A percentile compares a stretch with the other conserved stretches of the same genome.
phyloP scores from a whole-genome alignment of 2,329 filamentous ascomycete species.

The Pseudogymnoascus verrucosus region DNA sequence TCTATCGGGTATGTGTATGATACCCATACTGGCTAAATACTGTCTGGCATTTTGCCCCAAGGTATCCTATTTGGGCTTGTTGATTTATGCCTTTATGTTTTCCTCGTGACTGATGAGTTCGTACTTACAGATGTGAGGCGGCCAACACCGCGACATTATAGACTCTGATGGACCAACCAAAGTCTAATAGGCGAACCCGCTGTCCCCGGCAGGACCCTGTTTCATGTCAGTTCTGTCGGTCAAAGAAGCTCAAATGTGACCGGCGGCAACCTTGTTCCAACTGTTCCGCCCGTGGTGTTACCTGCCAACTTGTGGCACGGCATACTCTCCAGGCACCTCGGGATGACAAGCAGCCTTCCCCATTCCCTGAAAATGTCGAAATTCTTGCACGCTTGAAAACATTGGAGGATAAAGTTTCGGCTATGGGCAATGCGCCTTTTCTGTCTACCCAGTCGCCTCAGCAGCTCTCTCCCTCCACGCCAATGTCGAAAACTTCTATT shows the following conservation, averaged over 20 bases:
- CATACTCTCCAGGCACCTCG: neutral
- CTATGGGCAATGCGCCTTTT: neutral
- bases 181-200: neutral
- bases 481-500: neutral
- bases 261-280: conserved; percentile 21
- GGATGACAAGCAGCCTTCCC: neutral
- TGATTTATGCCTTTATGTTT: neutral
- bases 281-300: conserved; percentile 17
- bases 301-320: neutral
- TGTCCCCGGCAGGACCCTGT: conserved; percentile 21
- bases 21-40: neutral
- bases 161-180: neutral
- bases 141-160: neutral
- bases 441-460: neutral
- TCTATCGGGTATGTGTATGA: neutral
- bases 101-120: neutral
- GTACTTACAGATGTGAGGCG: neutral
- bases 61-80: neutral
- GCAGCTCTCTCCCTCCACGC: neutral
- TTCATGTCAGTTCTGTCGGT: conserved; percentile 21
- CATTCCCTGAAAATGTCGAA: neutral
- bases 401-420: neutral
- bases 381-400: neutral
- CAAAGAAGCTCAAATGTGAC: conserved; percentile 23
- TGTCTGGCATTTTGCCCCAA: neutral